A percentile compares a stretch with the other conserved stretches of the same genome.
phyloP scores from a whole-genome alignment of 148 eudicot species.

The Rheum nobile region DNA sequence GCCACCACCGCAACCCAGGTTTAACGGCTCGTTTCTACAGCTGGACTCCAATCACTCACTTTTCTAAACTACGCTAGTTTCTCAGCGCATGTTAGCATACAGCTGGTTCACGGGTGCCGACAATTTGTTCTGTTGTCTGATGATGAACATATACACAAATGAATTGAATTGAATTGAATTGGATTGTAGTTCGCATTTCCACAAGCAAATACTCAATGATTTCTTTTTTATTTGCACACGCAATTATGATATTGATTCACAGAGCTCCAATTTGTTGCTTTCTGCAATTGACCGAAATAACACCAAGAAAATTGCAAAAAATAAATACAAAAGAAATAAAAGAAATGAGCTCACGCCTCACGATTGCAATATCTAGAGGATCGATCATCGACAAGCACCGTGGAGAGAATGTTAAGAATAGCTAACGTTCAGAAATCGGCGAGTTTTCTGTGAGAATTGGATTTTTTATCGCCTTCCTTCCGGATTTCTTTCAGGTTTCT shows the following conservation, averaged over 20 bases:
- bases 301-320: background rate
- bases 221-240: background rate
- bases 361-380: background rate
- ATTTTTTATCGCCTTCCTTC: background rate
- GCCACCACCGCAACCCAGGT: background rate
- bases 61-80: background rate
- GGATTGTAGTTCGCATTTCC: background rate
- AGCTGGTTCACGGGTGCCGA: background rate
- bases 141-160: background rate
- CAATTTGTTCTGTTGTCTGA: background rate
- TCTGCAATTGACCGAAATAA: background rate
- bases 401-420: background rate
- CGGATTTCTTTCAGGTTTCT: slow-evolving; percentile 31
- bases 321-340: background rate
- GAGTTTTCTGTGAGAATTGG: slow-evolving; percentile 37
- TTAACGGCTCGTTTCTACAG: background rate
- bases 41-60: background rate
- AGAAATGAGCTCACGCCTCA: background rate
- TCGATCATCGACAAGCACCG: background rate
- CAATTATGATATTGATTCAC: background rate
- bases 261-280: background rate
- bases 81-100: background rate
- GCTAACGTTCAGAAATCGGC: slow-evolving; percentile 22
- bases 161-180: too few relatives aligned
- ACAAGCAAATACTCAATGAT: background rate